Base-by-base conservation (phyloP, 2,329 filamentous ascomycete genomes). In the Cyclaneusma minus region DNA sequence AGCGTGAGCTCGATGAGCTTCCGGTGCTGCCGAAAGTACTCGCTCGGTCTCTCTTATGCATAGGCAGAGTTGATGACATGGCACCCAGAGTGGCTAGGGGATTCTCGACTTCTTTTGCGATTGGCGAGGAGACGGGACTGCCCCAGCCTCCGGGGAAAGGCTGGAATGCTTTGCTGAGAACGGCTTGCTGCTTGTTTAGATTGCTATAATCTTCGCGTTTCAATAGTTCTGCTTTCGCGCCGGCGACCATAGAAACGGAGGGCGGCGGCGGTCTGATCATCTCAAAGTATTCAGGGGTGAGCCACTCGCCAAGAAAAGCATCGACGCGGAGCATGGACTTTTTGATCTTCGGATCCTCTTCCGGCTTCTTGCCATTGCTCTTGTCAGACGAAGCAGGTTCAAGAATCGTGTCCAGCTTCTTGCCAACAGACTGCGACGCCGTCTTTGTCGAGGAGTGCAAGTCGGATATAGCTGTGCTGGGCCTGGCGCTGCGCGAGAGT, bases 251-350 rank as follows among this genome's bases (percentile, higher is more conserved):
- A 54, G 89, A 67, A 4, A 76, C 68, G 3, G 83, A 87, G 22
- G 72, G 70, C 0, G 89, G 89, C 7, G 89, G 89, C 3, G 84
- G 81, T 0, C 80, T 87, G 36, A 94, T 94, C 27, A 79, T 66
- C 35, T 93, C 84, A 43, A 87, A 98, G 50, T 98, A 98, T 44
- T 85, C 77, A 1, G 84, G 82, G 2, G 79, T 81, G 16, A 95
- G 62, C 89, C 89, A 98, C 59, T 98, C 89, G 25, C 89, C 87
- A 0, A 98, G 62, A 45, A 91, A 94, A 0, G 85, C 78, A 51
- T 98, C 89, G 5, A 98, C 64, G 1, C 89, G 77, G 24, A 98
- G 54, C 7, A 73, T 61, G 3, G 68, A 57, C 35, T 69, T 77
- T 30, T 61, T 58, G 32, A 67, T 47, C 26, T 40, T 43, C 7